Evolutionary conservation across 1,284 basidiomycete species (phyloP), one percentile per base, ranked within the genome.

Genomic region (Mycena citricolor): DNA sequence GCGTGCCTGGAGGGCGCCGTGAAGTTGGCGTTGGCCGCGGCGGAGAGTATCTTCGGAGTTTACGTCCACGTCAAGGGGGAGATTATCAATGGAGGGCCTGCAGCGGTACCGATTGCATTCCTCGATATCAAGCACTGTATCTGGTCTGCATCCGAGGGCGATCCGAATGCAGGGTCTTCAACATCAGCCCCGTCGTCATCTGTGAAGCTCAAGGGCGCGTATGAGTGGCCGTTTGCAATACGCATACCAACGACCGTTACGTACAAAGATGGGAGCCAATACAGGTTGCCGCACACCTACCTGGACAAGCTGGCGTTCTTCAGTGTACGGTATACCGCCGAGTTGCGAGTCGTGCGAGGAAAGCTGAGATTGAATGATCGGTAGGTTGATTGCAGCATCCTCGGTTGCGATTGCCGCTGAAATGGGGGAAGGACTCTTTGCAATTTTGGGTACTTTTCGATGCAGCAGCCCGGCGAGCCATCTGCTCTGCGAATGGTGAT

Each of bases 181-280:
- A 39, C n/a, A n/a, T 8, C 5, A 20, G 12, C 38, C 16, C n/a
- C n/a, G n/a, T n/a, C n/a, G n/a, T n/a, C 10, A 10, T 10, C 10
- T 12, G 32, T 21, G 10, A 25, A 29, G 12, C 38, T 39, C 26
- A 29, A 39, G 19, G 38, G 38, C 25, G 38, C 29, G 14, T 39
- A 39, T 19, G n/a, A 12, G 10, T 39, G 38, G 38, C 38, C 38
- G 14, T 39, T 39, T 21, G 16, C 38, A 10, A 20, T 39, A 14
- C 10, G 13, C 6, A 20, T 39, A 8, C 38, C 38, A 6, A 29
- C 25, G 5, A 24, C 22, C 26, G 14, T 39, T 12, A 16, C 24
- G 5, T n/a, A n/a, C n/a, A 39, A 39, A 13, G 20, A 31, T 14
- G 28, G 28, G 17, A 29, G 32, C n/a, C 28, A n/a, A 12, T 36